Conservation (phyloP, 2,329 filamentous ascomycete genomes). For the Onygenales sp. region DNA sequence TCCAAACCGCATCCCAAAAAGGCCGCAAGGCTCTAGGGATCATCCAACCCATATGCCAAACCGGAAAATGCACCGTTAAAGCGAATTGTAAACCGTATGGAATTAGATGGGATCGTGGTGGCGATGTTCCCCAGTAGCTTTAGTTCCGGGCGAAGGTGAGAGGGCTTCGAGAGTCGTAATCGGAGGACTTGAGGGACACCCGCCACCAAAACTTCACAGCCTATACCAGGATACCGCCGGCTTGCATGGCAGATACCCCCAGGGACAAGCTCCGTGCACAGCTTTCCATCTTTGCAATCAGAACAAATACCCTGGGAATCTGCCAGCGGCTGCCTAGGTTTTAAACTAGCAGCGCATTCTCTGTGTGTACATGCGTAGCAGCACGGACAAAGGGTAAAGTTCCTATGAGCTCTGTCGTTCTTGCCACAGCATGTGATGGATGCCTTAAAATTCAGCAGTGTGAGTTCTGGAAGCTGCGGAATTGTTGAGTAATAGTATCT, state of each 20-base stretch:
- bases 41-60: slow-evolving; percentile 16
- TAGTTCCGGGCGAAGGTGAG: slow-evolving; percentile 15
- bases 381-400: slow-evolving; percentile 1
- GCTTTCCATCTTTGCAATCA: slow-evolving; percentile 12
- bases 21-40: slow-evolving; percentile 1
- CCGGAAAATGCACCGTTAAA: slow-evolving; percentile 9
- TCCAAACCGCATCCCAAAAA: no score
- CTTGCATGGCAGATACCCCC: slow-evolving; percentile 11
- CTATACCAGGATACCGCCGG: slow-evolving; percentile 8
- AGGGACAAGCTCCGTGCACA: slow-evolving; percentile 8
- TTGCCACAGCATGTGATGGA: slow-evolving; percentile 19
- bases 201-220: slow-evolving; percentile 9
- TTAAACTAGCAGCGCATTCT: background rate
- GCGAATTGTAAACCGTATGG: slow-evolving; percentile 12
- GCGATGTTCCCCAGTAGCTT: slow-evolving; percentile 9
- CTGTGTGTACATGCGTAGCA: slow-evolving; percentile 5
- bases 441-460: slow-evolving; percentile 8
- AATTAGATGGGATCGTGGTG: slow-evolving; percentile 5
- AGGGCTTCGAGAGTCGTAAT: slow-evolving; percentile 9
- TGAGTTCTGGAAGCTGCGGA: slow-evolving; percentile 12
- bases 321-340: background rate
- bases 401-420: slow-evolving; percentile 7
- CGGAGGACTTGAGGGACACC: slow-evolving; percentile 10
- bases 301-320: slow-evolving; percentile 12
- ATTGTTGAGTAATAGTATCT: slow-evolving; percentile 16